These are phyloP conservation scores for Esteya vermicola DNA, from an alignment of 2,329 filamentous ascomycete species.

Conservation along the genomic window DNA sequence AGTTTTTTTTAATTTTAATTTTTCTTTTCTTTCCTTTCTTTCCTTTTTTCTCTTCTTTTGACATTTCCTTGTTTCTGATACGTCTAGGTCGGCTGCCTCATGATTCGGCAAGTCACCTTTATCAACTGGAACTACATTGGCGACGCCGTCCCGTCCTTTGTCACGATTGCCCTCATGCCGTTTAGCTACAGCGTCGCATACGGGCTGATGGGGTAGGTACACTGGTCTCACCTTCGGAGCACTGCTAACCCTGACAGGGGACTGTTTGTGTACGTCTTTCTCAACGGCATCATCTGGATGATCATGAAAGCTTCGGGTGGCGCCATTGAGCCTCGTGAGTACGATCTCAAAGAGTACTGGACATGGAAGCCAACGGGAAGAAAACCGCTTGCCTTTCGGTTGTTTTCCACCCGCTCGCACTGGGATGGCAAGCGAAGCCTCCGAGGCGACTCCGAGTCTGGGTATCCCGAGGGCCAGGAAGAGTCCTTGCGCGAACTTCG, in stretches of 20 bases:
- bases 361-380: constrained; percentile 34
- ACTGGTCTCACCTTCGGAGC: not conserved
- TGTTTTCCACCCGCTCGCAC: constrained; percentile 14
- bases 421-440: constrained; percentile 12
- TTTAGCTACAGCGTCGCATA: constrained; percentile 71
- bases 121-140: constrained; percentile 69
- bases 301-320: constrained; percentile 28
- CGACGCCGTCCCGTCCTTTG: constrained; percentile 61
- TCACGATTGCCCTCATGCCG: constrained; percentile 62
- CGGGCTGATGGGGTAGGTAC: constrained; percentile 54
- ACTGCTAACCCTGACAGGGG: constrained; percentile 20
- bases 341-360: constrained; percentile 42
- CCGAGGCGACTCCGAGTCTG: constrained; percentile 5
- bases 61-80: not conserved
- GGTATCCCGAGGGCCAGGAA: constrained; percentile 4
- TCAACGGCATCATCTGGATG: constrained; percentile 33
- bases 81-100: constrained; percentile 54
- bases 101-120: constrained; percentile 60
- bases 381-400: constrained; percentile 31
- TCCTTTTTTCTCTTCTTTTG: too few species aligned
- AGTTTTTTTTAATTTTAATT: too few species aligned
- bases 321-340: constrained; percentile 31
- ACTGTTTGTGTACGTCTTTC: constrained; percentile 36
- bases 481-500: constrained; percentile 6
- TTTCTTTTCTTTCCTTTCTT: too few species aligned